Evolutionary conservation across 371 early-diverging fungal species (phyloP).

Genomic region (Rhizopus stolonifer): DNA sequence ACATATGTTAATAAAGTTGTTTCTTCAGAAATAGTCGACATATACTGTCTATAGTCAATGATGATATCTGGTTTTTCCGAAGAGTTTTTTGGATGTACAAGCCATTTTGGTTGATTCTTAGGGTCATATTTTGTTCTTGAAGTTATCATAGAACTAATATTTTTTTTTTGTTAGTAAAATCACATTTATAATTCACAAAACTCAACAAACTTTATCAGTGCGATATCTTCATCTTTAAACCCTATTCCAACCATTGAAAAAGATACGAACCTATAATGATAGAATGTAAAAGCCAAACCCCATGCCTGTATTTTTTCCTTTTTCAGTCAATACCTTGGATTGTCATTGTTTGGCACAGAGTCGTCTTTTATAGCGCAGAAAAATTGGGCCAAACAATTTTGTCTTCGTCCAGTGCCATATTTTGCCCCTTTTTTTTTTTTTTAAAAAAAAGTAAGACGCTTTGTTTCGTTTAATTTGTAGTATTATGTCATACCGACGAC

Average conservation of each 20-base stretch:
- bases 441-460: neutral
- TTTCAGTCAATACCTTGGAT: conserved; percentile 21
- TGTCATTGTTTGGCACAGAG: conserved; percentile 20
- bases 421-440: conserved; percentile 41
- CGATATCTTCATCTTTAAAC: conserved; percentile 56
- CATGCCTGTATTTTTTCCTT: too few relatives aligned
- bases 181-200: neutral
- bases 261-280: conserved; percentile 42
- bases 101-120: conserved; percentile 54
- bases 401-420: conserved; percentile 65
- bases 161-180: neutral
- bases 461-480: neutral
- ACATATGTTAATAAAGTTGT: too few relatives aligned
- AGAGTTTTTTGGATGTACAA: conserved; percentile 52
- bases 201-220: conserved; percentile 37
- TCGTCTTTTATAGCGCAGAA: conserved; percentile 71
- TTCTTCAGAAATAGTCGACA: too few relatives aligned
- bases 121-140: conserved; percentile 39
- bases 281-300: neutral
- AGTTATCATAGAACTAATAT: conserved; percentile 7
- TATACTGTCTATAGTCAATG: conserved; percentile 54
- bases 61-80: conserved; percentile 71
- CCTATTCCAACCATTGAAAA: conserved; percentile 76
- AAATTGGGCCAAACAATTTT: conserved; percentile 62
- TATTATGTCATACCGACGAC: conserved; percentile 59